Base-by-base conservation (phyloP, 352 stramenopile species). In the Phytophthora ohioensis region DNA sequence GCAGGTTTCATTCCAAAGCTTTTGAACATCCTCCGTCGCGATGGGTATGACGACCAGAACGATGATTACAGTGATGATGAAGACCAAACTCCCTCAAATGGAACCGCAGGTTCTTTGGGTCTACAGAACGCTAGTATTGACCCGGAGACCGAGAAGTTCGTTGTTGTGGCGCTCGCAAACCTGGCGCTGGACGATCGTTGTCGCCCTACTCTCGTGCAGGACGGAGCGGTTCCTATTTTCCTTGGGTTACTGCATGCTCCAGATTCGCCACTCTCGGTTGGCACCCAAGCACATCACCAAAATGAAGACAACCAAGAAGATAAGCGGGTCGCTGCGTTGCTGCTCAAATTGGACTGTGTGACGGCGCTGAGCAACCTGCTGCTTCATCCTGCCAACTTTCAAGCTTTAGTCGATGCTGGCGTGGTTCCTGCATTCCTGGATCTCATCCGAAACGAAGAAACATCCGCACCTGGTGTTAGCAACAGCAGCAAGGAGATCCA, bases 281-380 rank as follows among this genome's bases (percentile, higher is more conserved):
- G 11, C 10, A 31, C 15, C 5, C 48, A 60, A 27, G 21, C 21
- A 27, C 21, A 58, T 32, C 41, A 41, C 4, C 59, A 67, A 55
- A 61, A 43, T 54, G 64, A 69, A 58, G 57, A 73, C n/a, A 57
- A 62, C 7, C 56, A 77, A 15, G 61, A 71, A 17, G 56, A 74
- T 39, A 71, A 76, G 10, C 60, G 75, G 10, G 54, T 47, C 7
- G 56, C 70, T 38, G 38, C 51, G 5, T 76, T 89, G 35, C 69
- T 94, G 51, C 73, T 94, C 11, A 87, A 94, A 54, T 70, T 93
- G 34, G 88, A 95, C 72, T 93, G 87, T 52, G 86, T 94, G 27
- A 92, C 86, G 21, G 81, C 87, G 13, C 69, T 95, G 55, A 94
- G 88, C 66, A 93, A 94, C 42, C 64, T 95, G 5, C 91, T 95